phyloP scores from a whole-genome alignment of 805 yeast species.

The Candida schatavii region DNA sequence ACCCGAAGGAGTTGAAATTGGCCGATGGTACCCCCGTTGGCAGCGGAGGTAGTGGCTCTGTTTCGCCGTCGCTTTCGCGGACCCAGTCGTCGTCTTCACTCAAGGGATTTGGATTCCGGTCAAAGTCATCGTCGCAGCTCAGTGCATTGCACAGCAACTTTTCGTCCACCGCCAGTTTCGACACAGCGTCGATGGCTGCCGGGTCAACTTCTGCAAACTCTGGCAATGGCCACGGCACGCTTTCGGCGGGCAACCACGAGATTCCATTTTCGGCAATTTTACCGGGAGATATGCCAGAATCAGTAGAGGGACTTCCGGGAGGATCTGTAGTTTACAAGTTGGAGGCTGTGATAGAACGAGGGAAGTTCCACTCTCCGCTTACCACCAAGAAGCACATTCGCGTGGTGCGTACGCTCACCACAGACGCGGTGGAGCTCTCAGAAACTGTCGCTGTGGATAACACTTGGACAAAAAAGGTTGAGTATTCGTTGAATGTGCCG shows the following conservation, averaged over 20 bases:
- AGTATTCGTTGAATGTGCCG: slow-evolving; percentile 83
- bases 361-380: slow-evolving; percentile 67
- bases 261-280: slow-evolving; percentile 83
- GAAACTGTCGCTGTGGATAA: slow-evolving; percentile 94
- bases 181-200: slow-evolving; percentile 12
- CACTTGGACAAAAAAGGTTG: slow-evolving; percentile 93
- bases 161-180: slow-evolving; percentile 15
- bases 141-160: slow-evolving; percentile 4
- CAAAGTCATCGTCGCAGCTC: slow-evolving; percentile 30
- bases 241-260: slow-evolving; percentile 73
- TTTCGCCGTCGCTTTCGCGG: slow-evolving; percentile 31
- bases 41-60: slow-evolving; percentile 13
- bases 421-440: slow-evolving; percentile 82
- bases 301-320: slow-evolving; percentile 86
- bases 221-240: slow-evolving; percentile 53
- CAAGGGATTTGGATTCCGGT: slow-evolving; percentile 32
- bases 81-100: slow-evolving; percentile 45
- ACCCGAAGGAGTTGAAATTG: slow-evolving; percentile 52
- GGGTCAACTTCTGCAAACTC: slow-evolving; percentile 6
- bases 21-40: slow-evolving; percentile 21
- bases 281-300: slow-evolving; percentile 84
- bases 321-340: slow-evolving; percentile 70
- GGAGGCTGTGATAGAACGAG: slow-evolving; percentile 79
- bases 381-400: slow-evolving; percentile 69
- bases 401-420: slow-evolving; percentile 79